A percentile compares a stretch with the other conserved stretches of the same genome.
Evolutionary conservation across 768 basidiomycete genomes (phyloP).

Genomic region (Hygrophorus russula): DNA sequence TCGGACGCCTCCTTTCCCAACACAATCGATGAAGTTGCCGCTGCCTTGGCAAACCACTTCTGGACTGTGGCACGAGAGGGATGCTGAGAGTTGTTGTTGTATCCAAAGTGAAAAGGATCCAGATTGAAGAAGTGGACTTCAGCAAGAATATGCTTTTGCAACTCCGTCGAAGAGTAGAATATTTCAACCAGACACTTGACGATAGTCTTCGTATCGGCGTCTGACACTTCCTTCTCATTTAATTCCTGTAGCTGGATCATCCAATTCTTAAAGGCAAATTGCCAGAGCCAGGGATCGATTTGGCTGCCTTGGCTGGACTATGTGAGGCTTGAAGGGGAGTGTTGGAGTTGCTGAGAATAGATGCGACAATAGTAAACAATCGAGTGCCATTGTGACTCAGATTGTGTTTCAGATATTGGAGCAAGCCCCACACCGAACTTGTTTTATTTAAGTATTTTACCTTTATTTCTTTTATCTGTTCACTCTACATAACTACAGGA

Average conservation of each 20-base stretch:
- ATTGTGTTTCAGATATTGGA: too few species aligned
- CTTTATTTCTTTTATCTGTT: too few species aligned
- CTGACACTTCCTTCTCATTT: not conserved
- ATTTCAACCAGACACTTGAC: not conserved
- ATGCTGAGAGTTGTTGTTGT: too few species aligned
- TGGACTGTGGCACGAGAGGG: not conserved
- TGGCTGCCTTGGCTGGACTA: not conserved
- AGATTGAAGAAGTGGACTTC: not conserved
- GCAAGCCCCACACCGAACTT: too few species aligned
- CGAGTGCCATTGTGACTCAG: too few species aligned
- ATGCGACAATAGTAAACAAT: too few species aligned
- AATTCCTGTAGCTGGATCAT: not conserved
- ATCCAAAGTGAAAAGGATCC: not conserved
- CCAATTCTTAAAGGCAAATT: not conserved
- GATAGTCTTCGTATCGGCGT: not conserved
- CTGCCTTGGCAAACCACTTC: not conserved
- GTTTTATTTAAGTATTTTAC: too few species aligned
- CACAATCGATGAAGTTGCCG: not conserved
- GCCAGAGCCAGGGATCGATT: not conserved
- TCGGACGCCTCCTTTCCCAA: too few species aligned
- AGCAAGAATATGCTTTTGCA: not conserved
- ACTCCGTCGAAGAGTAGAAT: not conserved
- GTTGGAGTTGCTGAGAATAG: too few species aligned
- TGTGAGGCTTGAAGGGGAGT: too few species aligned
- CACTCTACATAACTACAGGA: too few species aligned